phyloP scores from a whole-genome alignment of 2,329 filamentous ascomycete genomes.

The Albophoma yamanashiensis region DNA sequence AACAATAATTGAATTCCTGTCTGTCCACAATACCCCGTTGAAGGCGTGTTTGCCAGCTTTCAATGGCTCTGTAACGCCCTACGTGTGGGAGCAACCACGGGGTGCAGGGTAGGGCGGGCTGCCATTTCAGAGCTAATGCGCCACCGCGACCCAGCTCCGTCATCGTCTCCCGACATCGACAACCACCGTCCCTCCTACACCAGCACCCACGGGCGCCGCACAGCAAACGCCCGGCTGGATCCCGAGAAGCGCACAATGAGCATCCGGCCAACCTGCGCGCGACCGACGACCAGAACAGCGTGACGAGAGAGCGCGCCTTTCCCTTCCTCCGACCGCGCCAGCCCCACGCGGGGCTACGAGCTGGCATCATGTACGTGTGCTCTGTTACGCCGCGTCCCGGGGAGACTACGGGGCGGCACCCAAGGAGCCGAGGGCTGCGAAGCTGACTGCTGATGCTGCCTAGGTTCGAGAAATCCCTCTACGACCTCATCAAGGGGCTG shows the following conservation, averaged over 20 bases:
- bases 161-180: neutral
- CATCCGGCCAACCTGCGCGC: neutral
- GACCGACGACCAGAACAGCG: neutral
- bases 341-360: slow-evolving; percentile 8
- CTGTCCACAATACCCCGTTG: too few relatives aligned
- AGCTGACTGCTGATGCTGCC: neutral
- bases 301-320: neutral
- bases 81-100: neutral
- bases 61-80: neutral
- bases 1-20: too few relatives aligned
- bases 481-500: slow-evolving; percentile 94
- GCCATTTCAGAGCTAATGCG: neutral
- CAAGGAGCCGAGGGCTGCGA: neutral
- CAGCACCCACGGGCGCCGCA: neutral
- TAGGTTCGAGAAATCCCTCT: slow-evolving; percentile 98
- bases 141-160: neutral
- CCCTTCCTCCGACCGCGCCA: neutral
- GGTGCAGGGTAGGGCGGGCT: neutral
- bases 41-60: too few relatives aligned
- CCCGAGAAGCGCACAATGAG: neutral
- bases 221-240: neutral
- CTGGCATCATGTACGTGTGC: slow-evolving; percentile 10
- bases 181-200: neutral
- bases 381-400: too few relatives aligned
- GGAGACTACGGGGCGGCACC: too few relatives aligned